phyloP scores from a whole-genome alignment of 352 stramenopile species.

The Sclerospora graminicola region DNA sequence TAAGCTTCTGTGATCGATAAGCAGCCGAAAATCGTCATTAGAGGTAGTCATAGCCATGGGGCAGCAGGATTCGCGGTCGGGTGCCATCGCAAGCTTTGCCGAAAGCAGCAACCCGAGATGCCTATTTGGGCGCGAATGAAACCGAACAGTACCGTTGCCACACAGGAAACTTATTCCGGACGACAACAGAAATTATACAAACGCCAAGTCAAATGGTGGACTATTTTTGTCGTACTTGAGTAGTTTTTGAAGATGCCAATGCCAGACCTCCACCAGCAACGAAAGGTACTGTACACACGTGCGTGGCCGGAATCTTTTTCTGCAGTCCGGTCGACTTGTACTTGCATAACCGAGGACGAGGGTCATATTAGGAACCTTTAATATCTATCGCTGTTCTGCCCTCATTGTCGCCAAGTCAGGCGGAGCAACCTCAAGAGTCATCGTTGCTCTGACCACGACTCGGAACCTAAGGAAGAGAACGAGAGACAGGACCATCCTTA shows the following conservation, averaged over 20 bases:
- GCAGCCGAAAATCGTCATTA: too few species aligned
- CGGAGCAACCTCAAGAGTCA: neutral
- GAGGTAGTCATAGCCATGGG: neutral
- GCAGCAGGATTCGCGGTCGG: conserved; percentile 6
- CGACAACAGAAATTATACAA: conserved; percentile 8
- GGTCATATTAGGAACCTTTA: neutral
- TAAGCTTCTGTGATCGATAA: too few species aligned
- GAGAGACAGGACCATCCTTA: conserved; percentile 8
- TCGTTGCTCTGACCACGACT: neutral
- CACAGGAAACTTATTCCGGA: conserved; percentile 11
- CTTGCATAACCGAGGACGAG: neutral
- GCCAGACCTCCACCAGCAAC: conserved; percentile 6
- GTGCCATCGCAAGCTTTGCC: conserved; percentile 1
- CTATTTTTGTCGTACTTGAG: conserved; percentile 18
- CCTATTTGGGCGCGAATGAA: conserved; percentile 24
- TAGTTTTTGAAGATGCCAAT: conserved; percentile 13
- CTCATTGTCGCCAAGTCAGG: conserved; percentile 1
- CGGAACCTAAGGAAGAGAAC: conserved; percentile 18
- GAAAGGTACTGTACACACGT: conserved; percentile 1
- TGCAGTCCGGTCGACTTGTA: conserved; percentile 1
- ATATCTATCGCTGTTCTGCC: neutral
- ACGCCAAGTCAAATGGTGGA: conserved; percentile 2
- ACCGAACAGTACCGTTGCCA: too few species aligned
- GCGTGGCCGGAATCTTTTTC: neutral
- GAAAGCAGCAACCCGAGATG: conserved; percentile 7